phyloP scores from a whole-genome alignment of 495 filamentous ascomycete species.

The Cenococcum geophilum region DNA sequence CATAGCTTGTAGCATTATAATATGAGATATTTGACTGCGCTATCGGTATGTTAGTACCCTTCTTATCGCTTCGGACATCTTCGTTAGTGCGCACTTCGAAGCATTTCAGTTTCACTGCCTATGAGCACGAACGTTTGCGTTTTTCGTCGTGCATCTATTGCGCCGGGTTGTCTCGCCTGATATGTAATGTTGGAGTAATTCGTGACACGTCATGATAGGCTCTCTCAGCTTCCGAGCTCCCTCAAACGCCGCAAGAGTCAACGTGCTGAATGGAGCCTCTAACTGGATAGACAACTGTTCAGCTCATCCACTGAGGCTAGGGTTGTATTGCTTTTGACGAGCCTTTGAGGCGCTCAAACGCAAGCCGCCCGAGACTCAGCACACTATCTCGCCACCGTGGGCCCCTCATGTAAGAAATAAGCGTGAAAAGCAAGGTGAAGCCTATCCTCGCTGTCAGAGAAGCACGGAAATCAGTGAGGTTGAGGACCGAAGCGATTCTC shows the following conservation, averaged over 20 bases:
- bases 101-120: too few relatives aligned
- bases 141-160: too few relatives aligned
- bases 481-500: not conserved
- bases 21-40: too few relatives aligned
- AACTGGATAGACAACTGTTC: not conserved
- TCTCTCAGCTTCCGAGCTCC: not conserved
- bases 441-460: not conserved
- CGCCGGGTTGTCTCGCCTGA: too few relatives aligned
- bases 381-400: not conserved
- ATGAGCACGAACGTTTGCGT: too few relatives aligned
- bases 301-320: not conserved
- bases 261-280: not conserved
- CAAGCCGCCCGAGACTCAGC: not conserved
- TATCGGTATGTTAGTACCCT: too few relatives aligned
- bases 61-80: too few relatives aligned
- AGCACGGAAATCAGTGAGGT: not conserved
- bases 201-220: not conserved
- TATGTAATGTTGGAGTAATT: too few relatives aligned
- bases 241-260: not conserved
- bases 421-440: not conserved
- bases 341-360: not conserved
- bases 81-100: too few relatives aligned
- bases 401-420: not conserved
- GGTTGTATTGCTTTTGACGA: not conserved
- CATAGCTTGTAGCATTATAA: too few relatives aligned